These are phyloP conservation scores for Phytophthora rubi DNA, from an alignment of 352 stramenopile species.

Conservation along the genomic window DNA sequence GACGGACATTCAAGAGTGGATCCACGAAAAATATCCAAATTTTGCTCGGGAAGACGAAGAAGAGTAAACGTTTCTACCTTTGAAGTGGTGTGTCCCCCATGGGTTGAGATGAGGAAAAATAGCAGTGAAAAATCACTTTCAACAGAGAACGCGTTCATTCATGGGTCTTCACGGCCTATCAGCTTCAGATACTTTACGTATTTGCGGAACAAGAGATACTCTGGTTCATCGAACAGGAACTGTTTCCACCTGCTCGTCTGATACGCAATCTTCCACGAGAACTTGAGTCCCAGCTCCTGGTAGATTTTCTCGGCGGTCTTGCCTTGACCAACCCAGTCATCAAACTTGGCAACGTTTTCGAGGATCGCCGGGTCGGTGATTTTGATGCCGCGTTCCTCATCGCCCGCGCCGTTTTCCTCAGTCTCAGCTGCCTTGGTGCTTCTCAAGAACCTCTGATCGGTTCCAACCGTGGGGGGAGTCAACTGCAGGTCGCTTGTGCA, in stretches of 20 bases:
- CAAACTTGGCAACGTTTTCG: constrained; percentile 10
- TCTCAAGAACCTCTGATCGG: neutral
- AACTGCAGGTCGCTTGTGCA: neutral
- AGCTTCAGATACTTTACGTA: constrained; percentile 13
- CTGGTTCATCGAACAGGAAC: constrained; percentile 5
- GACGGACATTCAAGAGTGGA: constrained; percentile 2
- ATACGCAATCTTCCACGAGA: constrained; percentile 9
- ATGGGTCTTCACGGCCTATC: constrained; percentile 1
- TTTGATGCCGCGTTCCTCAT: neutral
- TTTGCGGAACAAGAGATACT: constrained; percentile 10
- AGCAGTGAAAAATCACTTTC: neutral
- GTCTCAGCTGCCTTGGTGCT: neutral
- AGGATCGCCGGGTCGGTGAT: constrained; percentile 4
- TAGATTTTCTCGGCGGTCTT: constrained; percentile 2
- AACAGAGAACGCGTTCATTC: neutral
- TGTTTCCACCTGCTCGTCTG: neutral
- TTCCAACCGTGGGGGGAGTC: neutral
- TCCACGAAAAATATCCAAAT: neutral
- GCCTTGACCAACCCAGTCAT: constrained; percentile 1
- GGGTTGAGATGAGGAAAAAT: neutral
- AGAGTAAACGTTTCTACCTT: neutral
- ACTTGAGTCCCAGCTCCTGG: constrained; percentile 11
- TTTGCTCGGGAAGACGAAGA: neutral
- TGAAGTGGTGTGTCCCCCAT: neutral
- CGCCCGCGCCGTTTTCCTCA: neutral